Evolutionary conservation across 2,329 filamentous ascomycete genomes (phyloP), one percentile per base, ranked within the genome.

Genomic region (Venturia nashicola): DNA sequence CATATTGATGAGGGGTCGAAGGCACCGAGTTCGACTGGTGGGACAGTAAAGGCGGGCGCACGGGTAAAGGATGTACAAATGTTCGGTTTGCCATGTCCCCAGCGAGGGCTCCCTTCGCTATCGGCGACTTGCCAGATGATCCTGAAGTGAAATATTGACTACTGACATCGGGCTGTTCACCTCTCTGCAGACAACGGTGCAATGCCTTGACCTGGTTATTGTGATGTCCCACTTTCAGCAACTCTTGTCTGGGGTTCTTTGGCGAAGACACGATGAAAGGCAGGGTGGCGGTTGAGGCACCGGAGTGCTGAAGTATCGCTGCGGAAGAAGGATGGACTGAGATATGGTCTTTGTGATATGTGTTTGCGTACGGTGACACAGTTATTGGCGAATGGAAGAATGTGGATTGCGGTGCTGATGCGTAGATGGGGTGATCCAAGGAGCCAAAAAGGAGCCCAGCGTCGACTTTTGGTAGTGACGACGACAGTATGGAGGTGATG

Each of bases 1-100:
- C 85, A 75, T 90, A 88, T 74, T 97, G 92, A 71, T 93, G 90
- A 9, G 93, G 94, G 3, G 93, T 97, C 0, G 93, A 95, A 0
- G 93, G 93, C 60, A 97, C 90, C 9, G 93, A 97, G 73, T 83
- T 96, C 32, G 93, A 95, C 72, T 95, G 84, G 62, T 86, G 85
- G 59, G 80, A 82, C 65, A 76, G 76, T 68, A 83, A 75, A 67
- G 81, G 76, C 65, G 80, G 77, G 68, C 81, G 76, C 72, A 77
- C 69, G 36, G 67, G 62, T 68, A 64, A 43, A 43, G 43, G 42
- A 57, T 65, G 59, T 34, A 23, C 20, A 34, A 7, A 32, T n/a
- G 42, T 42, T n/a, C 59, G 27, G 48, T 32, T 34, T 12, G 63
- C 63, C 63, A 65, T 65, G 54, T 20, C 44, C 36, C 44, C 44